Conservation (phyloP, 2,329 filamentous ascomycete genomes). For the Neocatenulostroma microsporum region DNA sequence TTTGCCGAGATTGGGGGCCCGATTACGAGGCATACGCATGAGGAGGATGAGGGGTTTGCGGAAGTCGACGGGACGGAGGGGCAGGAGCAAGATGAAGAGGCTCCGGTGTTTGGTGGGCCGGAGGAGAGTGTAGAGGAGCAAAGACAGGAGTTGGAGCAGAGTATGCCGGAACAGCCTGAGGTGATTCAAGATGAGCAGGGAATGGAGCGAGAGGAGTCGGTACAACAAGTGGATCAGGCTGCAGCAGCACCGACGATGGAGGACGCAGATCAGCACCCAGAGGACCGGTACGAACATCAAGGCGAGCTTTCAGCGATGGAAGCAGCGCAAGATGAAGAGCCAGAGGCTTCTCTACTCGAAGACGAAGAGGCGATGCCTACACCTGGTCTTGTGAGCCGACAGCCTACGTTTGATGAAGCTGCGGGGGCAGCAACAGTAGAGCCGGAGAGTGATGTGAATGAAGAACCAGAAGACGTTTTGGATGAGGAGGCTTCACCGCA, state of each 20-base stretch:
- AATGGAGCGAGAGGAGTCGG: not conserved
- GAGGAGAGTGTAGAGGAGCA: slow-evolving; percentile 18
- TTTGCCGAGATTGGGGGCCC: slow-evolving; percentile 8
- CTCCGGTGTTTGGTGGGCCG: slow-evolving; percentile 14
- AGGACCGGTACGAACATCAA: slow-evolving; percentile 41
- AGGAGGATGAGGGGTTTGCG: slow-evolving; percentile 3
- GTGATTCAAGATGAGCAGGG: slow-evolving; percentile 2
- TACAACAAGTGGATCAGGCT: not conserved
- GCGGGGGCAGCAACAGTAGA: too few species aligned
- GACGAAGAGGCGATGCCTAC: slow-evolving; percentile 31
- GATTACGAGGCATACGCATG: slow-evolving; percentile 7
- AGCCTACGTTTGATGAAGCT: slow-evolving; percentile 10
- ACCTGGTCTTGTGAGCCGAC: slow-evolving; percentile 11
- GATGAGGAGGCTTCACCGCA: slow-evolving; percentile 12
- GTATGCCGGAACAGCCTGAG: slow-evolving; percentile 14
- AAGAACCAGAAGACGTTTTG: slow-evolving; percentile 11
- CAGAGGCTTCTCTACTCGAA: slow-evolving; percentile 34
- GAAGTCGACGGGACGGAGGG: slow-evolving; percentile 3
- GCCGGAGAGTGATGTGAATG: not conserved
- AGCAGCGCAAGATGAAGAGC: slow-evolving; percentile 38
- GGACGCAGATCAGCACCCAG: slow-evolving; percentile 13
- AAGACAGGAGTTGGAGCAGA: slow-evolving; percentile 15
- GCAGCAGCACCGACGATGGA: too few species aligned
- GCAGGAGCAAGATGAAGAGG: slow-evolving; percentile 16
- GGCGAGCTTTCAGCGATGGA: slow-evolving; percentile 39